phyloP scores from a whole-genome alignment of 2,329 filamentous ascomycete species.

The Colletotrichum musicola region DNA sequence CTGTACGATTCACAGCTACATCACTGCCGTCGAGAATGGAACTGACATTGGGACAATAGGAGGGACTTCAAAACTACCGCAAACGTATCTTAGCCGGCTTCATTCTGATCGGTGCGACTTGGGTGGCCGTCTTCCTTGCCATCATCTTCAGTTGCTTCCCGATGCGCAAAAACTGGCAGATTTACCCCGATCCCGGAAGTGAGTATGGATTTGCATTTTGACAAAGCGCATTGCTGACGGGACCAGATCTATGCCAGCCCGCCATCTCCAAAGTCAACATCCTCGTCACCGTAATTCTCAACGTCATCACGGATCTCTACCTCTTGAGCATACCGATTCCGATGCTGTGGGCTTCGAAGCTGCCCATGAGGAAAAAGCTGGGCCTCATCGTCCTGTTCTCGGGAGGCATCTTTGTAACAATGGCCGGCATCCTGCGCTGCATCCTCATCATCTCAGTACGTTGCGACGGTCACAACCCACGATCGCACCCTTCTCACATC shows the following conservation, averaged over 20 bases:
- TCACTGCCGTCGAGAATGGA: too few relatives aligned
- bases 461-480: not conserved
- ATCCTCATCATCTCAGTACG: conserved; percentile 46
- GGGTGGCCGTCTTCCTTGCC: conserved; percentile 58
- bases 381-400: conserved; percentile 55
- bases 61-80: conserved; percentile 40
- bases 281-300: conserved; percentile 38
- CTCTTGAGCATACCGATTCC: conserved; percentile 41
- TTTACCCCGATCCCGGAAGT: conserved; percentile 65
- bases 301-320: conserved; percentile 41
- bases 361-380: conserved; percentile 46
- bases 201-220: conserved; percentile 39
- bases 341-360: conserved; percentile 44
- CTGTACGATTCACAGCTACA: conserved; percentile 45
- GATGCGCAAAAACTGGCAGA: conserved; percentile 64
- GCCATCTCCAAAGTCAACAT: conserved; percentile 40
- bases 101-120: conserved; percentile 57
- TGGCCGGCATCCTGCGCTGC: conserved; percentile 53
- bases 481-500: not conserved
- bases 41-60: conserved; percentile 14
- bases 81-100: conserved; percentile 59
- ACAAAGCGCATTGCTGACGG: conserved; percentile 48
- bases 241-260: conserved; percentile 43
- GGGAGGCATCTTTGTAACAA: conserved; percentile 55
- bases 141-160: conserved; percentile 63